Evolutionary conservation across 2,329 filamentous ascomycete genomes (phyloP).

Genomic region (Boeremia lycopersici): DNA sequence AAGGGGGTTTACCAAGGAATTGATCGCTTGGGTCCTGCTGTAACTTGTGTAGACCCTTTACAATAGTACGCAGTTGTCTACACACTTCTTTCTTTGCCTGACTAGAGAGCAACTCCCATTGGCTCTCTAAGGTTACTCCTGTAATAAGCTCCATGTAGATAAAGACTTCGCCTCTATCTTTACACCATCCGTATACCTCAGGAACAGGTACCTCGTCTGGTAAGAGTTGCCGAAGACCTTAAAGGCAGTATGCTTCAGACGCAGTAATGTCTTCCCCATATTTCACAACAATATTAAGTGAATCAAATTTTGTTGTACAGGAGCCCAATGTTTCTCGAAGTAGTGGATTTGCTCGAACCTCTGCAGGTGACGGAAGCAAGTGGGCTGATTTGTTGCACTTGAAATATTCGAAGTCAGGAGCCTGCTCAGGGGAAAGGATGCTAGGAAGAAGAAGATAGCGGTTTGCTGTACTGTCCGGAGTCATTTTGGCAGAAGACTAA

Average conservation of each 20-base stretch:
- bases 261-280: slow-evolving; percentile 3
- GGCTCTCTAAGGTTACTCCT: slow-evolving; percentile 31
- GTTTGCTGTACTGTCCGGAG: not conserved
- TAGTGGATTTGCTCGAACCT: slow-evolving; percentile 4
- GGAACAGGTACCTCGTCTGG: slow-evolving; percentile 39
- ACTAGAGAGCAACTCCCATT: slow-evolving; percentile 28
- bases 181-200: slow-evolving; percentile 46
- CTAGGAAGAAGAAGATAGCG: slow-evolving; percentile 5
- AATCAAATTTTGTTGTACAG: slow-evolving; percentile 6
- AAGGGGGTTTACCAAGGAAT: slow-evolving; percentile 1
- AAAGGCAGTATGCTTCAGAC: slow-evolving; percentile 6
- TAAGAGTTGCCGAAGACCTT: slow-evolving; percentile 1
- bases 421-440: not conserved
- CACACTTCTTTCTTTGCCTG: not conserved
- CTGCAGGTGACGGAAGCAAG: slow-evolving; percentile 6
- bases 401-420: not conserved
- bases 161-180: slow-evolving; percentile 36
- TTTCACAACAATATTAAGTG: slow-evolving; percentile 6
- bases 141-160: slow-evolving; percentile 43
- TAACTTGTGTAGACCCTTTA: slow-evolving; percentile 15
- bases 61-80: slow-evolving; percentile 19
- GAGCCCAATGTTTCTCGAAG: not conserved
- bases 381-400: not conserved
- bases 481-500: slow-evolving; percentile 4
- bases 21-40: slow-evolving; percentile 6